Evolutionary conservation across 73 alveolate genomes (phyloP).

Genomic region (Stentor roeselii): DNA sequence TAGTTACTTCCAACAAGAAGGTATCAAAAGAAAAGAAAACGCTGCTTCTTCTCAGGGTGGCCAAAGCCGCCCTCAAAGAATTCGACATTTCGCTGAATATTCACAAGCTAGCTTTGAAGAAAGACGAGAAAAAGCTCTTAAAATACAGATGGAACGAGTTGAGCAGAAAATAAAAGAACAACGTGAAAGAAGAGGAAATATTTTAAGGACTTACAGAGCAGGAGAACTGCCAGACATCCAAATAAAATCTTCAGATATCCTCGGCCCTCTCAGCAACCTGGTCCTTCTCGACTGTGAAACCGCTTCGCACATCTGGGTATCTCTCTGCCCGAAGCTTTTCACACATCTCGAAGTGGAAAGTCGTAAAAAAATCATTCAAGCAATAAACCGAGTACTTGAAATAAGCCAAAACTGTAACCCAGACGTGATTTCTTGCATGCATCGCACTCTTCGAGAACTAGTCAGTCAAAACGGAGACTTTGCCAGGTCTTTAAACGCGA

Average conservation of each 20-base stretch:
- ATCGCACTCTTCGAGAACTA: slow-evolving; percentile 41
- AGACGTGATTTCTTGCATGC: slow-evolving; percentile 61
- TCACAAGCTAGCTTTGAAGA: slow-evolving; percentile 55
- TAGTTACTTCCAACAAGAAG: slow-evolving; percentile 25
- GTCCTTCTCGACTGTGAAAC: slow-evolving; percentile 61
- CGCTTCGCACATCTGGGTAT: slow-evolving; percentile 74
- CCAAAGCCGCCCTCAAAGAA: slow-evolving; percentile 38
- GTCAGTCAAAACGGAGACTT: slow-evolving; percentile 53
- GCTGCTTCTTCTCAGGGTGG: too few species aligned
- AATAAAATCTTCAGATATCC: slow-evolving; percentile 65
- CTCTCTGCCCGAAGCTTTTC: slow-evolving; percentile 57
- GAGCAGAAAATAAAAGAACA: slow-evolving; percentile 60
- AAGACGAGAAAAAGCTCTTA: slow-evolving; percentile 48
- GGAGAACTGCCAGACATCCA: slow-evolving; percentile 93
- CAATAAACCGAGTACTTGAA: slow-evolving; percentile 53
- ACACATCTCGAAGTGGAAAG: slow-evolving; percentile 42
- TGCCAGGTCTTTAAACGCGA: slow-evolving; percentile 49
- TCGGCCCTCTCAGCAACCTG: slow-evolving; percentile 71
- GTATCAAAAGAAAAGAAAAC: background rate
- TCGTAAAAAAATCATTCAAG: slow-evolving; percentile 50
- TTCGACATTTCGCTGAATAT: slow-evolving; percentile 76
- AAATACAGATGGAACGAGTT: slow-evolving; percentile 63
- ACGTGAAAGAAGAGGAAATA: slow-evolving; percentile 54
- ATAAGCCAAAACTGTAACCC: slow-evolving; percentile 52
- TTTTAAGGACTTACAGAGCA: slow-evolving; percentile 73